These are phyloP conservation scores for Anisodus tanguticus DNA, from an alignment of 257 asterid species.

Conservation along the genomic window DNA sequence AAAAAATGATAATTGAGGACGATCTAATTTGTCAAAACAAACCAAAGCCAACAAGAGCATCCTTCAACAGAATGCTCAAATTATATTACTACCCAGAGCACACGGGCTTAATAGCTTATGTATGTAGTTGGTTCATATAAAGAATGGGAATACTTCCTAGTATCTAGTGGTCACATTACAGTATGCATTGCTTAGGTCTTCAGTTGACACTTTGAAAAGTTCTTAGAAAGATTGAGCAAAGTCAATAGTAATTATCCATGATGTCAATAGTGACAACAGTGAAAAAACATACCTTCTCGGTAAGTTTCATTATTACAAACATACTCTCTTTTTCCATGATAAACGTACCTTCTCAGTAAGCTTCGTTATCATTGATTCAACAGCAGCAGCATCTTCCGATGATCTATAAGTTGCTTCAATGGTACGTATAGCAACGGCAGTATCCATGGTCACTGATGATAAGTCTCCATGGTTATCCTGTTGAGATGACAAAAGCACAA, in stretches of 20 bases:
- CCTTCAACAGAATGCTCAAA: background rate
- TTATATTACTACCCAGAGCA: background rate
- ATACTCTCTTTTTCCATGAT: background rate
- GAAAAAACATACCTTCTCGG: slow-evolving; percentile 65
- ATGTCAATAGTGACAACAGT: background rate
- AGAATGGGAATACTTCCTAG: background rate
- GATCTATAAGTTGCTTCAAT: slow-evolving; percentile 93
- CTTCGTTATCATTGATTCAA: slow-evolving; percentile 74
- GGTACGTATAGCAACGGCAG: slow-evolving; percentile 98
- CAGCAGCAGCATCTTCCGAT: slow-evolving; percentile 94
- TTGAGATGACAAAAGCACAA: slow-evolving; percentile 23
- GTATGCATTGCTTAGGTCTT: background rate
- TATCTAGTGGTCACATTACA: slow-evolving; percentile 3
- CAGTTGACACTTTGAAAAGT: background rate
- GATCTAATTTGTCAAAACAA: slow-evolving; percentile 10
- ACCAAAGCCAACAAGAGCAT: slow-evolving; percentile 21
- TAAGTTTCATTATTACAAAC: slow-evolving; percentile 60
- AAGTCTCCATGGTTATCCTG: slow-evolving; percentile 98
- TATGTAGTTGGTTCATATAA: slow-evolving; percentile 19
- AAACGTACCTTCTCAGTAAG: slow-evolving; percentile 80
- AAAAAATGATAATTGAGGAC: background rate
- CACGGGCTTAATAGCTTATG: background rate
- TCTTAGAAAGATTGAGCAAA: background rate
- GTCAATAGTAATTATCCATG: background rate
- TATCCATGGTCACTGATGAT: slow-evolving; percentile 97